Evolutionary conservation across 805 yeast genomes (phyloP).

Genomic region (Clavispora phyllophila): DNA sequence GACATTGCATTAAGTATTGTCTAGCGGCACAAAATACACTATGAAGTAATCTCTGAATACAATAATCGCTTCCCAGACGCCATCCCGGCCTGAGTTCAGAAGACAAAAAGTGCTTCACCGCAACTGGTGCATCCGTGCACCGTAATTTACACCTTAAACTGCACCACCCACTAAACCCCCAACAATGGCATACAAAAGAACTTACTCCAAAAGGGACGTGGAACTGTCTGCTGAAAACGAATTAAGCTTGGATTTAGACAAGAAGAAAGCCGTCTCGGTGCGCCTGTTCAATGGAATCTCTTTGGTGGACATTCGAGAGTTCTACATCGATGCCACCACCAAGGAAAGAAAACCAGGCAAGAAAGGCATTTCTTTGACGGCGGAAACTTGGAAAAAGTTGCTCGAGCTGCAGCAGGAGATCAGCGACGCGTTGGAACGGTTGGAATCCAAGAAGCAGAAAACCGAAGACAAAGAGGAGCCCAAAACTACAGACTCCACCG

Average conservation of each 20-base stretch:
- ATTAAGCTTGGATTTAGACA: conserved; percentile 23
- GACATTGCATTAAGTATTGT: no score
- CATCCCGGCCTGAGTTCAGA: no score
- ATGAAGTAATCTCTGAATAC: no score
- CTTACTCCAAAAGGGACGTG: neutral
- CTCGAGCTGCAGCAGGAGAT: conserved; percentile 44
- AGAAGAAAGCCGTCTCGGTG: conserved; percentile 63
- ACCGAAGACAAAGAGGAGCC: conserved; percentile 1
- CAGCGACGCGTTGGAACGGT: conserved; percentile 42
- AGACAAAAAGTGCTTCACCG: no score
- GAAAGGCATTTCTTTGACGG: conserved; percentile 63
- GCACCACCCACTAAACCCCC: neutral
- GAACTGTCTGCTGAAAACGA: neutral
- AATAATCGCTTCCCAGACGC: no score
- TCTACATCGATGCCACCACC: conserved; percentile 48
- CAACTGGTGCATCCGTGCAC: neutral
- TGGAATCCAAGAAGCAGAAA: conserved; percentile 17
- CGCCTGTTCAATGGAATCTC: conserved; percentile 62
- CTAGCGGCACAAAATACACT: no score
- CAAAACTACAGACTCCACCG: conserved; percentile 15
- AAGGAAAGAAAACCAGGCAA: conserved; percentile 75
- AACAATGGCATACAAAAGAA: neutral
- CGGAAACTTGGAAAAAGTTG: conserved; percentile 49
- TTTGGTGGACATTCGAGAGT: conserved; percentile 82
- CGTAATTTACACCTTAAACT: neutral